These are phyloP conservation scores for Rhodomyrtus psidioides DNA, from an alignment of 441 rosid species.

Conservation along the genomic window DNA sequence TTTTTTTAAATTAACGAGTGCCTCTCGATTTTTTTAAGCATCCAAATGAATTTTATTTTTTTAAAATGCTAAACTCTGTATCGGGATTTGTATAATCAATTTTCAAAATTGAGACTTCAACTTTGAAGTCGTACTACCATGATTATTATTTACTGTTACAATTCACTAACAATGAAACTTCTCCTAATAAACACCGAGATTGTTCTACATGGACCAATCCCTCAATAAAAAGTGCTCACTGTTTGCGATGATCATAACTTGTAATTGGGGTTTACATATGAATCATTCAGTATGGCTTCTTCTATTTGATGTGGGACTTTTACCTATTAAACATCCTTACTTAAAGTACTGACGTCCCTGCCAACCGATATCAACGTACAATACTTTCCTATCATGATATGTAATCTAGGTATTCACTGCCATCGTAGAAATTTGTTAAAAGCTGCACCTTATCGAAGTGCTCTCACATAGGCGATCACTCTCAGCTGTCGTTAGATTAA, in stretches of 20 bases:
- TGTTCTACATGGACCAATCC: background rate
- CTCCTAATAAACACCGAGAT: background rate
- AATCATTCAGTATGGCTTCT: background rate
- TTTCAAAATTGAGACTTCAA: background rate
- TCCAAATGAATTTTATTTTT: background rate
- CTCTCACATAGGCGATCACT: no score
- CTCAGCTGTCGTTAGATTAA: no score
- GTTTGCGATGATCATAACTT: background rate
- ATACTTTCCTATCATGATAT: background rate
- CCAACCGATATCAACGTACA: background rate
- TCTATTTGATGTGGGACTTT: background rate
- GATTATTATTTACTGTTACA: no score
- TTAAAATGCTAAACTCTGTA: background rate
- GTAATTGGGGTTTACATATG: background rate
- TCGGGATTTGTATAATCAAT: background rate
- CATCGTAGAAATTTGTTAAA: no score
- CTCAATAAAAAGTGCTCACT: background rate
- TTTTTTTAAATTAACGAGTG: background rate
- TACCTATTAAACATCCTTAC: background rate
- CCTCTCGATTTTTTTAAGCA: background rate
- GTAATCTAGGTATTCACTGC: no score
- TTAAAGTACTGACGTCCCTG: rapidly evolving
- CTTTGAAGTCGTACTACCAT: no score
- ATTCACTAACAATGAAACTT: no score
- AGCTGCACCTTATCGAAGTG: no score